Evolutionary conservation across 2,329 filamentous ascomycete species (phyloP).

Genomic region (Xylaria polymorpha): DNA sequence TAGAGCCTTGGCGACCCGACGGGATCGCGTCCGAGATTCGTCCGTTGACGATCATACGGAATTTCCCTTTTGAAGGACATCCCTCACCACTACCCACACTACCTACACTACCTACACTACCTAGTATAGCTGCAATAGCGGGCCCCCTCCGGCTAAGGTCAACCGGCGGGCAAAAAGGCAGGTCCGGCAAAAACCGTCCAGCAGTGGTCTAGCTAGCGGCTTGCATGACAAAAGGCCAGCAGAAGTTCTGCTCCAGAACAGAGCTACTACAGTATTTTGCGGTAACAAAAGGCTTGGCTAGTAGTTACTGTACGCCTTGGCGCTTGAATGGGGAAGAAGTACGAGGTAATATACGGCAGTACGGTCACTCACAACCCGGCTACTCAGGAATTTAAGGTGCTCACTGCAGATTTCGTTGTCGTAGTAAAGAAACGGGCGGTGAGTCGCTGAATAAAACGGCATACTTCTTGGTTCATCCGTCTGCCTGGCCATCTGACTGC

Average conservation of each 20-base stretch:
- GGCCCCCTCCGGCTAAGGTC: background rate
- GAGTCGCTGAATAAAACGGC: constrained; percentile 17
- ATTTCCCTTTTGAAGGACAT: constrained; percentile 18
- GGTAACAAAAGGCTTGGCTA: constrained; percentile 8
- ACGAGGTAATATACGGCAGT: background rate
- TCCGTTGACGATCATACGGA: constrained; percentile 13
- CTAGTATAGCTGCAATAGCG: background rate
- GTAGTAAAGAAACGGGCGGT: constrained; percentile 30
- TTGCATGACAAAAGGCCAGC: constrained; percentile 13
- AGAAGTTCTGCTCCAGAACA: background rate
- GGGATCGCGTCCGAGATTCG: background rate
- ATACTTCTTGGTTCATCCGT: background rate
- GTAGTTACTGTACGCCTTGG: constrained; percentile 4
- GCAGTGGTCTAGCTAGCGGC: constrained; percentile 11
- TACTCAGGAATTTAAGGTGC: constrained; percentile 33
- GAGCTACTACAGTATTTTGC: constrained; percentile 13
- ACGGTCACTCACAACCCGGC: background rate
- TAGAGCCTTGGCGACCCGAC: constrained; percentile 14
- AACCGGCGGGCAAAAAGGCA: constrained; percentile 17
- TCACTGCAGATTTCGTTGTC: constrained; percentile 31
- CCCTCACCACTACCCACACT: background rate
- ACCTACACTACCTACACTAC: background rate
- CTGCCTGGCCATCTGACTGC: constrained; percentile 28
- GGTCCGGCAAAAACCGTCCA: constrained; percentile 7
- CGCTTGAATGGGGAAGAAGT: constrained; percentile 11